Percentiles rank a stretch among this genome's conserved stretches.
Conservation (phyloP, 2,329 filamentous ascomycete genomes). For the Xylaria digitata region DNA sequence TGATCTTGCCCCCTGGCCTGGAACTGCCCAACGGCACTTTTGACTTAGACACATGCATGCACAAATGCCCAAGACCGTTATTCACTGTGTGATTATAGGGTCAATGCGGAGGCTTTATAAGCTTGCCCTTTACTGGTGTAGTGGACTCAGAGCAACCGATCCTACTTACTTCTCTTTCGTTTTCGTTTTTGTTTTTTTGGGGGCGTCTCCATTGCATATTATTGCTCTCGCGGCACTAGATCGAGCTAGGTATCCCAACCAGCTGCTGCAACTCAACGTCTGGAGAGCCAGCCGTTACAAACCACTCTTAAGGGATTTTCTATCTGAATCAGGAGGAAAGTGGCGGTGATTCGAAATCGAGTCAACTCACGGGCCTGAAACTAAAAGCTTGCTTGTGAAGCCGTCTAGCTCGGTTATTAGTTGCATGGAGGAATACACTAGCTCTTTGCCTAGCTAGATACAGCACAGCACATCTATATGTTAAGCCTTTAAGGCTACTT, state of each 20-base stretch:
- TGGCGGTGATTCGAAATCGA: neutral
- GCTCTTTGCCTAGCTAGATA: neutral
- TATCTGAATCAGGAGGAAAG: neutral
- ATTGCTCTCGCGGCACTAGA: neutral
- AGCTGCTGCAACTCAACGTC: neutral
- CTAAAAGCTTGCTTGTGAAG: neutral
- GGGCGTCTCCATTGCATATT: neutral
- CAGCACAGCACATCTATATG: too few relatives aligned
- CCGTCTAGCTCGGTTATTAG: neutral
- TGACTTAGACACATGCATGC: conserved; percentile 1
- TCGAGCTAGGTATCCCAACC: neutral
- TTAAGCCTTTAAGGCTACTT: too few relatives aligned
- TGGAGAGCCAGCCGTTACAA: neutral
- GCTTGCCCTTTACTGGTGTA: conserved; percentile 7
- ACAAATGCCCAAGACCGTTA: neutral
- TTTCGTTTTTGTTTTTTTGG: neutral
- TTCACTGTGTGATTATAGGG: neutral
- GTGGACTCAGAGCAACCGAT: too few relatives aligned
- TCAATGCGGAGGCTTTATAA: conserved; percentile 10
- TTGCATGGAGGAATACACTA: neutral
- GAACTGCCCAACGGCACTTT: neutral
- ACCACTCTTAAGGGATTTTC: neutral
- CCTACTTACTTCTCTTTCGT: neutral
- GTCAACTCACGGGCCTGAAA: neutral
- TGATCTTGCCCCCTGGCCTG: neutral